Percentiles rank a stretch among this genome's conserved stretches.
phyloP scores from a whole-genome alignment of 805 yeast genomes.

The Yamadazyma tumulicola region DNA sequence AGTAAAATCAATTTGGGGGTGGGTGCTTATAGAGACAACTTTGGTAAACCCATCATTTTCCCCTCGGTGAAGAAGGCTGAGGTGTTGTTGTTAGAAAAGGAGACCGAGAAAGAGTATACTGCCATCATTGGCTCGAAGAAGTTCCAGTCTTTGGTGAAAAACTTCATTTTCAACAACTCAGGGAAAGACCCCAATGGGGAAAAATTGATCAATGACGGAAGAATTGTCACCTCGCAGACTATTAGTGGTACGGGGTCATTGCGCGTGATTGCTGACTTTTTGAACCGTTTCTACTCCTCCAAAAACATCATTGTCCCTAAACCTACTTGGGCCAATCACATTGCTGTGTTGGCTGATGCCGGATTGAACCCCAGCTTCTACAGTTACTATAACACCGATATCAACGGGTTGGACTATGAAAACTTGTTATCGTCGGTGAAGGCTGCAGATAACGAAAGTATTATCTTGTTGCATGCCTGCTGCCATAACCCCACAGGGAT shows the following conservation, averaged over 20 bases:
- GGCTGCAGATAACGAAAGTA: constrained; percentile 53
- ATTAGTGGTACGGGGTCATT: constrained; percentile 95
- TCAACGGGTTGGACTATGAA: constrained; percentile 62
- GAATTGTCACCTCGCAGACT: constrained; percentile 83
- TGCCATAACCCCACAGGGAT: constrained; percentile 98
- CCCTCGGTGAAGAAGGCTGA: constrained; percentile 74
- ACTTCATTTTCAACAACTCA: constrained; percentile 66
- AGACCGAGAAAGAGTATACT: constrained; percentile 77
- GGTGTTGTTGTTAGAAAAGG: constrained; percentile 41
- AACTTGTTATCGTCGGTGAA: constrained; percentile 59
- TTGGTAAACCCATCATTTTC: constrained; percentile 85
- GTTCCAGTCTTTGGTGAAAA: constrained; percentile 64
- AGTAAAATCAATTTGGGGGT: constrained; percentile 67
- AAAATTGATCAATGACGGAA: constrained; percentile 51
- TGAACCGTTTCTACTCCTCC: constrained; percentile 54
- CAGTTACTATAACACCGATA: constrained; percentile 63
- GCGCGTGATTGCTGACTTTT: constrained; percentile 77
- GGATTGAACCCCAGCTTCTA: constrained; percentile 65
- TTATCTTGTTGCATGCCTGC: constrained; percentile 84
- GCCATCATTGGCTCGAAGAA: constrained; percentile 77
- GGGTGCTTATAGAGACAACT: constrained; percentile 90
- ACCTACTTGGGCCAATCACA: constrained; percentile 95
- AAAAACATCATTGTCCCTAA: constrained; percentile 68
- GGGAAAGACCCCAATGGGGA: constrained; percentile 51
- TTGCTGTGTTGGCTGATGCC: constrained; percentile 70